Percentiles rank a stretch among this genome's conserved stretches.
phyloP scores from a whole-genome alignment of 768 basidiomycete species.

The Calocybe cyanea region DNA sequence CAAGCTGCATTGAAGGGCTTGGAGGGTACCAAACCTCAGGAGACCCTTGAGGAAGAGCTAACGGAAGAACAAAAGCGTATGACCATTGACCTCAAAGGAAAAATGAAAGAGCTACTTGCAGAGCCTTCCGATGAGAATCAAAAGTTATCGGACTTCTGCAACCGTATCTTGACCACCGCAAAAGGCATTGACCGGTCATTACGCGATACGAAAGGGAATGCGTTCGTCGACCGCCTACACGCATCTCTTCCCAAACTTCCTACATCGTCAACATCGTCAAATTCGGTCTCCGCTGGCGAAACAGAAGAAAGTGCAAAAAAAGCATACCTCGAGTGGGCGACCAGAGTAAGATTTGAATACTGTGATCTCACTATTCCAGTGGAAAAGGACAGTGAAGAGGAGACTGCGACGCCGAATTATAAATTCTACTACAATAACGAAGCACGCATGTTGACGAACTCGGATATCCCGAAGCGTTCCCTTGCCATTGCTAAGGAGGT shows the following conservation, averaged over 20 bases:
- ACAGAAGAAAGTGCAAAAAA: conserved; percentile 67
- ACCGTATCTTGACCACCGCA: conserved; percentile 79
- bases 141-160: conserved; percentile 78
- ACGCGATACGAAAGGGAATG: conserved; percentile 84
- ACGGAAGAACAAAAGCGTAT: conserved; percentile 90
- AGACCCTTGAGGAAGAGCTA: conserved; percentile 56
- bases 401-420: conserved; percentile 64
- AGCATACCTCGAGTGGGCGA: conserved; percentile 84
- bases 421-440: conserved; percentile 83
- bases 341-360: conserved; percentile 80
- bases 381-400: conserved; percentile 22
- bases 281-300: conserved; percentile 45
- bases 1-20: conserved; percentile 88
- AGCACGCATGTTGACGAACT: conserved; percentile 77
- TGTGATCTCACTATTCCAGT: conserved; percentile 70
- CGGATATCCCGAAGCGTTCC: conserved; percentile 87
- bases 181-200: conserved; percentile 85
- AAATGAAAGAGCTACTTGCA: conserved; percentile 51
- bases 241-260: conserved; percentile 72
- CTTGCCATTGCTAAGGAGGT: conserved; percentile 96
- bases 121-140: conserved; percentile 67
- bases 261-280: conserved; percentile 39
- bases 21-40: conserved; percentile 54
- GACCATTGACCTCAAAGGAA: conserved; percentile 64
- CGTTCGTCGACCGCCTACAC: conserved; percentile 78